Base-by-base conservation (phyloP, 305 asterid genomes). In the Fraxinus paxiana region DNA sequence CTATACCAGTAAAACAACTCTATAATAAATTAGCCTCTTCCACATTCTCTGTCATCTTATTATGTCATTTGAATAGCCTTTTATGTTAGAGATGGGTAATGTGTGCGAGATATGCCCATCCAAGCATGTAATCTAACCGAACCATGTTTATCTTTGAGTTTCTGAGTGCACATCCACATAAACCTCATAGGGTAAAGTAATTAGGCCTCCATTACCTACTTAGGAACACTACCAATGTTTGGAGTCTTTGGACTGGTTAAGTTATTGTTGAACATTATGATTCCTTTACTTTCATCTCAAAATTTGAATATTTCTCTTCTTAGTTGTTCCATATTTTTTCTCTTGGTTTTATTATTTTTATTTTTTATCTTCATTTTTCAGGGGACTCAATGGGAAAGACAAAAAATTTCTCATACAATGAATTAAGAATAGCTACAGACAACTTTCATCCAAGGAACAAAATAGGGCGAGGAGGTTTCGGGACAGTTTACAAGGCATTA, bases 381-480 rank as follows among this genome's bases (percentile, higher is more conserved):
- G 98, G 90, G 79, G 34, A 77, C 63, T 78, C 91, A 61, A 77
- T 88, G 72, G 78, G 77, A 13, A 87, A 78, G 77, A 92, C 92
- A 26, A 92, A 87, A 71, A 92, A 83, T 65, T 92, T 94, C 91
- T 73, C 92, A 20, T 92, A 87, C 89, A 87, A 85, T 33, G 97
- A 91, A 76, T 81, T 94, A 86, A 85, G 80, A 87, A 80, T 41
- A 76, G 97, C 97, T 73, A 93, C 98, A 56, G 83, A 93, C 56
- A 87, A 93, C 88, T 94, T 93, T 79, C 88, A 89, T 78, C 91
- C 77, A 78, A 81, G 83, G 56, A 90, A 89, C 86, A 94, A 90
- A 88, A 87, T 94, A 83, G 98, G 98, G 54, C 84, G 95, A 85
- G 98, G 98, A 85, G 97, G 98, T 81, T 94, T 93, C 78, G 98